Conservation (phyloP, 2,329 filamentous ascomycete genomes). For the Emergomyces orientalis region DNA sequence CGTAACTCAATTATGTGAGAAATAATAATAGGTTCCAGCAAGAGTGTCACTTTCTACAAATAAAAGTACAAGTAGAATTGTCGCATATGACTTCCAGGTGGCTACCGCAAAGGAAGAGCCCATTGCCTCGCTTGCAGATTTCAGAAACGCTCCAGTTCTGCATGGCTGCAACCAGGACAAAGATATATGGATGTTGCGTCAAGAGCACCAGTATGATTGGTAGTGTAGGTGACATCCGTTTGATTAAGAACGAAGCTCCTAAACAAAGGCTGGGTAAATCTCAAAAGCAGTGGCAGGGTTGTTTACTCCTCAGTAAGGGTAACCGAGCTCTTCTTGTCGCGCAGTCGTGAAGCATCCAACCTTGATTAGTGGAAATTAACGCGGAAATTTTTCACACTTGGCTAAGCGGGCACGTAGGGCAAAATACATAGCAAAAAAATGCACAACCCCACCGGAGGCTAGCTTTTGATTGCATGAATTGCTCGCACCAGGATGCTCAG, state of each 20-base stretch:
- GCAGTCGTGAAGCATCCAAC: background rate
- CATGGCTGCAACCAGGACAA: background rate
- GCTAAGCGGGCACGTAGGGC: too few relatives aligned
- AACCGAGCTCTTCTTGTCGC: background rate
- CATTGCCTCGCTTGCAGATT: background rate
- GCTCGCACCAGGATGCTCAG: too few relatives aligned
- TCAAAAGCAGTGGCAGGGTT: background rate
- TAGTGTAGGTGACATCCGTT: background rate
- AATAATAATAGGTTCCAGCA: background rate
- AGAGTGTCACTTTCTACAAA: background rate
- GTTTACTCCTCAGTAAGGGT: background rate
- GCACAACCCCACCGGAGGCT: too few relatives aligned
- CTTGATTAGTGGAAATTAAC: background rate
- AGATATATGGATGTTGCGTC: background rate
- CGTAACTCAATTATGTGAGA: background rate
- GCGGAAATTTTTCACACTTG: background rate
- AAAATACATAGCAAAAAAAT: too few relatives aligned
- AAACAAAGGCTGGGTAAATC: background rate
- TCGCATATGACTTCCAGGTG: background rate
- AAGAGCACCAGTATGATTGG: background rate
- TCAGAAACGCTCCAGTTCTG: background rate
- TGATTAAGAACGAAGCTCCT: background rate
- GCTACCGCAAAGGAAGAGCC: too few relatives aligned
- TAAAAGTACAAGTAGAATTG: background rate
- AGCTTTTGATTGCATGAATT: too few relatives aligned